Evolutionary conservation across 2,329 filamentous ascomycete species (phyloP).

Genomic region (Hypoxylon sp.): DNA sequence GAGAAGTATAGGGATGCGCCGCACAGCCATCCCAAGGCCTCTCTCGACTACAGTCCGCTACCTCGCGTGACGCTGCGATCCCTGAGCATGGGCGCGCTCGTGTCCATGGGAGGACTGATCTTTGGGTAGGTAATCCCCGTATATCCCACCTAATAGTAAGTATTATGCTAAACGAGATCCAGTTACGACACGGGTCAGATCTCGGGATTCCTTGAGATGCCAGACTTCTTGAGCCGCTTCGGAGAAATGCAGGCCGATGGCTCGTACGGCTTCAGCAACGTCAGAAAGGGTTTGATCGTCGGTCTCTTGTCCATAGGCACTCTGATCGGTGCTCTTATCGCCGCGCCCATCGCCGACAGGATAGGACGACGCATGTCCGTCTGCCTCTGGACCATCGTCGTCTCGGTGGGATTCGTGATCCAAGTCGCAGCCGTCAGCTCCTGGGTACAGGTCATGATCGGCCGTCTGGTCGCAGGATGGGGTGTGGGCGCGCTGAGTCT

Average conservation of each 20-base stretch:
- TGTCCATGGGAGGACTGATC: conserved; percentile 56
- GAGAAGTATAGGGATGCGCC: conserved; percentile 46
- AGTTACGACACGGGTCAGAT: conserved; percentile 63
- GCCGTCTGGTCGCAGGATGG: conserved; percentile 70
- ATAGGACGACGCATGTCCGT: conserved; percentile 71
- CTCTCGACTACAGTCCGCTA: conserved; percentile 56
- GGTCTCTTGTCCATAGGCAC: conserved; percentile 66
- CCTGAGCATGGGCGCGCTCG: conserved; percentile 50
- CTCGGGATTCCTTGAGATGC: conserved; percentile 65
- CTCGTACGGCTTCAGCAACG: conserved; percentile 57
- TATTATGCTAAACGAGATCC: neutral
- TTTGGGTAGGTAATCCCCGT: conserved; percentile 42
- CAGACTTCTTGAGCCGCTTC: conserved; percentile 62
- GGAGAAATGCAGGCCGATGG: conserved; percentile 52
- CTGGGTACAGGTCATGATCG: conserved; percentile 73
- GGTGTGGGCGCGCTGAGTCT: conserved; percentile 72
- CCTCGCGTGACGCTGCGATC: conserved; percentile 50
- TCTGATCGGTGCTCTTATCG: conserved; percentile 65
- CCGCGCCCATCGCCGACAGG: conserved; percentile 70
- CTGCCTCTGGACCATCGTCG: conserved; percentile 66
- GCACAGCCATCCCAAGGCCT: conserved; percentile 46
- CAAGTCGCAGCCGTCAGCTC: conserved; percentile 62
- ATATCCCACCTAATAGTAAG: neutral
- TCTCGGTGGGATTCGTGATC: conserved; percentile 71
- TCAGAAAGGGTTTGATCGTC: conserved; percentile 66